Evolutionary conservation across 441 rosid species (phyloP), one percentile per base, ranked within the genome.

Genomic region (Pelargonium exstipulatum): DNA sequence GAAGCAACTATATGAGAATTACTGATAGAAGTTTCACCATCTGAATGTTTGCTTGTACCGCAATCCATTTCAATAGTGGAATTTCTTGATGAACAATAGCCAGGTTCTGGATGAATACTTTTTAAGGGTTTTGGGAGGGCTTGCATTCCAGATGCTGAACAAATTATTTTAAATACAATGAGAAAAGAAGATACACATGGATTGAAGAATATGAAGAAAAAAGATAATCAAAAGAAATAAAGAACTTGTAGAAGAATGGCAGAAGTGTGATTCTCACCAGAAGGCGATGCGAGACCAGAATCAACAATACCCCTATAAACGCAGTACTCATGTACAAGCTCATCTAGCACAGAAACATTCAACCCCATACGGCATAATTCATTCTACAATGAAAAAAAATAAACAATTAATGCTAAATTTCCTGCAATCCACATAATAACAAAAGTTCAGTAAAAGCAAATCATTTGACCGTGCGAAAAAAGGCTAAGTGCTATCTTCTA

Each of bases 331-430:
- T 67, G 86, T 32, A 94, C 91, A 71, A 91, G 92, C 76, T 85
- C 92, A 73, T 94, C 97, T 60, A 91, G 90, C 80, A 81, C 74
- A 12, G 88, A 79, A 70, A 84, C 83, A 76, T 91, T 85, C 76
- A 91, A 73, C 68, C 83, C 88, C 91, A 84, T 94, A 80, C 92
- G 87, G 76, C 94, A 94, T 70, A 94, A 73, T 79, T 94, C 98
- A 85, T 94, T 94, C 98, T 94, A 93, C 81, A 81, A 74, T 66
- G 69, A 37, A 71, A 46, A 62, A 14, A 18, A 57, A 76, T 62
- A 24, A 57, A 73, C 66, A 75, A 40, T 16, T 22, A 74, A 53
- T 6, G 24, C 60, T 32, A 32, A 14, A 53, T 16, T 53, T 53
- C 22, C 22, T 53, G 60, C 60, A 14, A 16, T 24, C 60, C 58